Evolutionary conservation across 2,329 filamentous ascomycete genomes (phyloP), one percentile per base, ranked within the genome.

Genomic region (Cercospora nicotianae): DNA sequence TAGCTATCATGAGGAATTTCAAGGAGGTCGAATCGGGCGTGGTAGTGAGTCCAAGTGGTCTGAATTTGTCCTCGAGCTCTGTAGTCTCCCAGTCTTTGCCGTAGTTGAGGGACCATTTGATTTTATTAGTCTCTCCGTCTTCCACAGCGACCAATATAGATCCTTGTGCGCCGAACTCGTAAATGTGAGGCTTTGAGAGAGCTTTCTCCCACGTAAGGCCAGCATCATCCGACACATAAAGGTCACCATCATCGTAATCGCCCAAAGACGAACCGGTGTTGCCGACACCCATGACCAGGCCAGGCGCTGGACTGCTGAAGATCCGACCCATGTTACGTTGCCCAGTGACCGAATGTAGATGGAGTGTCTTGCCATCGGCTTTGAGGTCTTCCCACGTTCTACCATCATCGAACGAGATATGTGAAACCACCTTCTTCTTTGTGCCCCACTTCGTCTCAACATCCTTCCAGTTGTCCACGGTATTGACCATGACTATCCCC

Each of bases 391-490:
- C 87, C 79, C 96, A 98, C 0, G 90, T 94, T 74, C 94, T 86
- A 26, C 96, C 95, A 78, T 99, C 95, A 75, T 99, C 94, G 76
- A 98, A 99, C 60, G 92, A 97, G 77, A 99, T 97, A 74, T 89
- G 85, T 33, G 91, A 93, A 70, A 89, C 85, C 57, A 96, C 79
- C 76, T 92, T 88, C 81, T 94, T 94, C 28, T 70, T 69, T 33
- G 67, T 65, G 5, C 55, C 55, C 13, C 81, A 81, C 55, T 84
- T 80, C 48, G 88, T 83, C 63, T 89, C 85, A 0, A 96, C 87
- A 1, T 93, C 90, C 71, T 94, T 84, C 81, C 88, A 93, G 77
- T 99, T 99, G 61, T 93, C 87, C 20, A 99, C 93, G 16, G 88
- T 87, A 76, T 99, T 99, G 69, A 97, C 89, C 65, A 99, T 80